A percentile compares a stretch with the other conserved stretches of the same genome.
Evolutionary conservation across 768 basidiomycete genomes (phyloP).

Genomic region (Cystoderma amianthinum): DNA sequence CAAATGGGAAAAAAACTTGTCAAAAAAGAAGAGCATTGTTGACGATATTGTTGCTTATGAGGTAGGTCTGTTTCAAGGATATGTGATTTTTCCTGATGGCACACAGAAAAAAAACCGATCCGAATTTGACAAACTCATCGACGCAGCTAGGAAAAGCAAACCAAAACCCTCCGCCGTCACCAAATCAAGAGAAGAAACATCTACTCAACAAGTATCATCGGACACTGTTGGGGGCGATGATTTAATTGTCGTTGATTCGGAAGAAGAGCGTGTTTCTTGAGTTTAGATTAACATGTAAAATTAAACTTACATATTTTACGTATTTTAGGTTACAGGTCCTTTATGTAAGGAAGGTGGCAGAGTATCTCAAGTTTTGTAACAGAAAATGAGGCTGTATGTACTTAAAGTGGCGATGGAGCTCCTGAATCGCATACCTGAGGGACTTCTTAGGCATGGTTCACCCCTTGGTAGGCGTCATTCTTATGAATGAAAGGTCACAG

Average conservation of each 20-base stretch:
- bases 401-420: too few species aligned
- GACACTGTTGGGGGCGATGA: conserved; percentile 13
- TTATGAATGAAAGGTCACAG: too few species aligned
- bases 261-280: conserved; percentile 18
- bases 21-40: conserved; percentile 28
- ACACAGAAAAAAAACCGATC: conserved; percentile 28
- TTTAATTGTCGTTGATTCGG: conserved; percentile 26
- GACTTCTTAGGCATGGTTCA: too few species aligned
- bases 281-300: too few species aligned
- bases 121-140: conserved; percentile 31
- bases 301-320: too few species aligned
- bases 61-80: conserved; percentile 15
- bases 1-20: conserved; percentile 48
- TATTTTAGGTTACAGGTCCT: too few species aligned
- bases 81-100: conserved; percentile 1
- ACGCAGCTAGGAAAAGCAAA: conserved; percentile 23
- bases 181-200: neutral
- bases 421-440: too few species aligned
- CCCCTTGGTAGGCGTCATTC: too few species aligned
- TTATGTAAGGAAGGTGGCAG: too few species aligned
- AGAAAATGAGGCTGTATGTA: too few species aligned
- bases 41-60: conserved; percentile 31
- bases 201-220: neutral
- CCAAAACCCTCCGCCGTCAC: conserved; percentile 1
- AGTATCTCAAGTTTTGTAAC: too few species aligned